phyloP scores from a whole-genome alignment of 2,329 filamentous ascomycete genomes.

The Metarhizium sp. region DNA sequence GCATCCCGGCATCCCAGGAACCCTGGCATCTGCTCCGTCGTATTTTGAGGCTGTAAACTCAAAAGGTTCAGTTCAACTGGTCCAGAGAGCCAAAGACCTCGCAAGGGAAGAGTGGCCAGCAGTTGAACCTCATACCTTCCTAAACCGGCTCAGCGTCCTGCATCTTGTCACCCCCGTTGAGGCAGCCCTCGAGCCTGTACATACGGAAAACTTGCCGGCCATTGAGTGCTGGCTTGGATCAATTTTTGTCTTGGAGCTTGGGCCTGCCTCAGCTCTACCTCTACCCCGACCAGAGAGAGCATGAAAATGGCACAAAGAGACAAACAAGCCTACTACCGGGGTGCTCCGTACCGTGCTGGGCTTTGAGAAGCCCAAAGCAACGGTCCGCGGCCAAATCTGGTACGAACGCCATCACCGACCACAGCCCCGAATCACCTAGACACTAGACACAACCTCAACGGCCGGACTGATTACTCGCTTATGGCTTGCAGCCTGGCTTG shows the following conservation, averaged over 20 bases:
- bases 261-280: neutral
- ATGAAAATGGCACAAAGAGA: neutral
- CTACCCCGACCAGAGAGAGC: neutral
- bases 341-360: too few relatives aligned
- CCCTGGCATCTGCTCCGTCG: neutral
- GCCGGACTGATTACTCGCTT: neutral
- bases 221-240: neutral
- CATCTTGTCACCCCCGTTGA: neutral
- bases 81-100: neutral
- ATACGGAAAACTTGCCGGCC: too few relatives aligned
- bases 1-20: too few relatives aligned
- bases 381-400: too few relatives aligned
- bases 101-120: neutral
- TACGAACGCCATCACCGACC: too few relatives aligned
- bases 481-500: neutral
- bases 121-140: constrained; percentile 4
- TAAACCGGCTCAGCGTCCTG: constrained; percentile 3
- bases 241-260: neutral
- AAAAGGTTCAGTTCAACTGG: too few relatives aligned
- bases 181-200: too few relatives aligned
- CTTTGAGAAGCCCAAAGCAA: too few relatives aligned
- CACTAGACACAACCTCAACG: neutral
- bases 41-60: neutral
- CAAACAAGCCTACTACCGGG: too few relatives aligned
- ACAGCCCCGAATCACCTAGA: too few relatives aligned